Evolutionary conservation across 202 grass and related monocot genomes (phyloP), one percentile per base, ranked within the genome.

Genomic region (Zizania palustris): DNA sequence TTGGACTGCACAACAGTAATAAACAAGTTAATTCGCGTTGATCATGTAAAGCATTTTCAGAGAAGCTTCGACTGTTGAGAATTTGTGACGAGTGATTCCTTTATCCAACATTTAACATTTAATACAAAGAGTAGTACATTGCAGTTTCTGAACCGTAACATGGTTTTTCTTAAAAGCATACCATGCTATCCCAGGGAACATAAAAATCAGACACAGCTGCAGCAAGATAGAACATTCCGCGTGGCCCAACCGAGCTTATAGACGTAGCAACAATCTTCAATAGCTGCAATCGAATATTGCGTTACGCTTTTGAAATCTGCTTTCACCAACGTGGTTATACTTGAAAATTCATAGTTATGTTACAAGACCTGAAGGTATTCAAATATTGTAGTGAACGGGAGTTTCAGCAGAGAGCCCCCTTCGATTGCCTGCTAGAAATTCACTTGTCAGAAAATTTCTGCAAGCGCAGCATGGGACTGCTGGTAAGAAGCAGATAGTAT

Each of bases 161-260:
- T 67, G 22, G 7, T 73, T 65, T 65, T 20, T 55, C 7, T 55
- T 20, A 55, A 40, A 65, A 69, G 41, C 77, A 28, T 90, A 97
- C 94, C 94, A 97, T 93, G 39, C 87, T 90, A 60, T 93, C 87
- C 91, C 89, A 97, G 33, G 94, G 94, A 80, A 97, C 87, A 71
- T 93, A 97, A 44, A 97, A 97, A 78, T 97, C 91, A 33, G 94
- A 97, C 14, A 97, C 94, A n/a, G 91, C 91, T 45, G 94, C 91
- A 63, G 91, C 91, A 77, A 97, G 91, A 69, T 93, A 94, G 79
- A 97, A 93, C 91, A 97, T 92, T 38, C 86, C 89, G 37, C 54
- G 73, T 48, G 21, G 79, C 40, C 80, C 77, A 63, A 90, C 75
- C 72, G 54, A 86, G 69, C 77, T 90, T 71, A 97, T 86, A 10